These are phyloP conservation scores for Monosporascus sp. DNA, from an alignment of 2,329 filamentous ascomycete genomes.

Conservation along the genomic window DNA sequence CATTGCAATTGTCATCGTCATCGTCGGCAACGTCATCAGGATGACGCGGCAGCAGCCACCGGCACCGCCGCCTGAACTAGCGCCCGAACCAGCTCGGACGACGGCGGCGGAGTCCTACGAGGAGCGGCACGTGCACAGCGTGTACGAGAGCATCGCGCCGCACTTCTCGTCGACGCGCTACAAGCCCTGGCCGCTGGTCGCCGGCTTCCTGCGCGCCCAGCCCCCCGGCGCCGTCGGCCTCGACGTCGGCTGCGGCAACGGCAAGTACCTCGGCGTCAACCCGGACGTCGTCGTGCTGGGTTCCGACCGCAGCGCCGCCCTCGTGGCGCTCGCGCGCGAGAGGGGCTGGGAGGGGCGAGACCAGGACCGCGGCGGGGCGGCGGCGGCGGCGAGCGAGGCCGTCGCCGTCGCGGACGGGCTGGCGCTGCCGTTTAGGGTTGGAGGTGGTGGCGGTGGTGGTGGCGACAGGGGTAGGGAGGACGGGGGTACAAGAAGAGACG, in stretches of 20 bases:
- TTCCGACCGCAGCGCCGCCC: slow-evolving; percentile 69
- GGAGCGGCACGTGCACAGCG: slow-evolving; percentile 77
- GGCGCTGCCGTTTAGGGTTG: slow-evolving; percentile 67
- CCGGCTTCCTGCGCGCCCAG: slow-evolving; percentile 65
- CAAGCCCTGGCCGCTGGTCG: slow-evolving; percentile 89
- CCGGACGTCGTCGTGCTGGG: slow-evolving; percentile 72
- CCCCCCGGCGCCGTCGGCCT: slow-evolving; percentile 71
- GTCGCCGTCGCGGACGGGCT: slow-evolving; percentile 78
- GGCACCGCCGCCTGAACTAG: too few species aligned
- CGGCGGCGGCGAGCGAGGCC: slow-evolving; percentile 43
- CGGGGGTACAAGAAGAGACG: neutral
- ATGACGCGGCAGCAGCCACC: too few species aligned
- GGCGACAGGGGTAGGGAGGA: slow-evolving; percentile 3
- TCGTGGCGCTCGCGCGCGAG: slow-evolving; percentile 45
- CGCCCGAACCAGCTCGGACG: too few species aligned
- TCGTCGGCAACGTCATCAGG: too few species aligned
- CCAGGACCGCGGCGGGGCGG: slow-evolving; percentile 1
- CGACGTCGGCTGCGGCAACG: slow-evolving; percentile 94
- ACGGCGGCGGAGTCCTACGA: slow-evolving; percentile 56
- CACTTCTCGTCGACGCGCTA: slow-evolving; percentile 78
- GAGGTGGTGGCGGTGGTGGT: neutral
- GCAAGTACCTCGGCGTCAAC: slow-evolving; percentile 87
- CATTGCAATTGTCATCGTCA: too few species aligned
- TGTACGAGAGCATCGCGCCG: slow-evolving; percentile 82
- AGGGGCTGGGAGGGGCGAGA: slow-evolving; percentile 13